Percentiles rank a stretch among this genome's conserved stretches.
Conservation (phyloP, 257 asterid genomes). For the Solanum appendiculatum region DNA sequence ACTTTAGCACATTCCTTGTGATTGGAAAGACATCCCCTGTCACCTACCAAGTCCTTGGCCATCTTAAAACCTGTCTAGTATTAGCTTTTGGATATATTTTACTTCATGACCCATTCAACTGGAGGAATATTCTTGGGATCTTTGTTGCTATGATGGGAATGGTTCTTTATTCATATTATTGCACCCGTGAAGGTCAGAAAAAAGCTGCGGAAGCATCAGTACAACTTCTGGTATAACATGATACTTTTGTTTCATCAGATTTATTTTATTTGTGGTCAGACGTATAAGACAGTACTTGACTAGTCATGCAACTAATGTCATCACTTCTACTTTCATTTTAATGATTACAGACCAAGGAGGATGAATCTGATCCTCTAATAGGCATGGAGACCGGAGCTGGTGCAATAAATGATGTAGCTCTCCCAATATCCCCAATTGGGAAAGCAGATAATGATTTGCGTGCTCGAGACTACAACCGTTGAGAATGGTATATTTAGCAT, state of each 20-base stretch:
- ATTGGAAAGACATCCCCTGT: constrained; percentile 79
- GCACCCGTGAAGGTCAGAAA: constrained; percentile 39
- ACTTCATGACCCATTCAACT: constrained; percentile 52
- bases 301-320: neutral
- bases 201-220: constrained; percentile 35
- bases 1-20: constrained; percentile 71
- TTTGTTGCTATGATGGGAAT: constrained; percentile 51
- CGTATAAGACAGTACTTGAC: neutral
- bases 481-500: neutral
- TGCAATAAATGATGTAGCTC: constrained; percentile 26
- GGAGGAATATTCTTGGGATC: constrained; percentile 64
- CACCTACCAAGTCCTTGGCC: constrained; percentile 76
- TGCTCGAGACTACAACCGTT: constrained; percentile 3
- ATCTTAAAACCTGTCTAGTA: constrained; percentile 68
- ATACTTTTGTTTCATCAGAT: neutral
- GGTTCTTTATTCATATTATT: constrained; percentile 58
- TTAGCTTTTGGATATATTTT: constrained; percentile 51
- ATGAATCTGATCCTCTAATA: constrained; percentile 59
- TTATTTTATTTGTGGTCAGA: neutral
- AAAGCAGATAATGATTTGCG: constrained; percentile 32
- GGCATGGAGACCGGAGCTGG: constrained; percentile 40
- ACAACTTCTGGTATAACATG: constrained; percentile 39
- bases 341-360: constrained; percentile 41
- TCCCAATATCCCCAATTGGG: constrained; percentile 35
- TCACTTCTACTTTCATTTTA: neutral